phyloP scores from a whole-genome alignment of 129 eudicot genomes.

The Lactuca sativa region DNA sequence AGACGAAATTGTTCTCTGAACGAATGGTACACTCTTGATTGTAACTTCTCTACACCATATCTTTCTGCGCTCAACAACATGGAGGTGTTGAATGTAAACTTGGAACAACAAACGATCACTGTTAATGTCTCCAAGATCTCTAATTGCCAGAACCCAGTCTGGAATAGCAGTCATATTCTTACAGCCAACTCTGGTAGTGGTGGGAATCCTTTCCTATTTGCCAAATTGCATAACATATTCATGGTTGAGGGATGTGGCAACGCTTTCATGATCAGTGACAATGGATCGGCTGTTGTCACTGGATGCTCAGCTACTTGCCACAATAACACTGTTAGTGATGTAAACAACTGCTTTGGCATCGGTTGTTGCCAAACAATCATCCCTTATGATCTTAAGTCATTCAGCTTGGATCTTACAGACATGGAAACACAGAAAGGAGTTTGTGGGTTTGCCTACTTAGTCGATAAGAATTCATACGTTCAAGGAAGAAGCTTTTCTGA shows the following conservation, averaged over 20 bases:
- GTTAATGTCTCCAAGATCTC: not conserved
- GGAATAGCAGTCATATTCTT: not conserved
- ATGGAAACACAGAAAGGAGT: not conserved
- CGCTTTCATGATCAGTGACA: not conserved
- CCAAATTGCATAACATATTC: not conserved
- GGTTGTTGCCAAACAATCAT: not conserved
- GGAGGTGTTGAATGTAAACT: not conserved
- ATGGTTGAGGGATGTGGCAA: not conserved
- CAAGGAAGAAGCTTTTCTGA: not conserved
- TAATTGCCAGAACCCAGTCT: conserved; percentile 2
- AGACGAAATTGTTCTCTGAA: conserved; percentile 2
- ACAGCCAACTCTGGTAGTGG: not conserved
- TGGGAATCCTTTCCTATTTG: conserved; percentile 12
- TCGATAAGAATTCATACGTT: not conserved
- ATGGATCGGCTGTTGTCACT: not conserved
- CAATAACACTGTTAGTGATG: not conserved
- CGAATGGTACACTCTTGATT: conserved; percentile 5
- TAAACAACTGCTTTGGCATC: not conserved
- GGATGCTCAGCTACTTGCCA: not conserved
- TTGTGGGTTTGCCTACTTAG: conserved; percentile 7
- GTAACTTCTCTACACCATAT: conserved; percentile 12
- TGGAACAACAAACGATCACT: conserved; percentile 10
- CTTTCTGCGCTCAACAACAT: not conserved
- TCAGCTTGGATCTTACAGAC: not conserved
- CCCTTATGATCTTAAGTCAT: conserved; percentile 6